phyloP scores from a whole-genome alignment of 345 rosid species.

The Durio zibethinus region DNA sequence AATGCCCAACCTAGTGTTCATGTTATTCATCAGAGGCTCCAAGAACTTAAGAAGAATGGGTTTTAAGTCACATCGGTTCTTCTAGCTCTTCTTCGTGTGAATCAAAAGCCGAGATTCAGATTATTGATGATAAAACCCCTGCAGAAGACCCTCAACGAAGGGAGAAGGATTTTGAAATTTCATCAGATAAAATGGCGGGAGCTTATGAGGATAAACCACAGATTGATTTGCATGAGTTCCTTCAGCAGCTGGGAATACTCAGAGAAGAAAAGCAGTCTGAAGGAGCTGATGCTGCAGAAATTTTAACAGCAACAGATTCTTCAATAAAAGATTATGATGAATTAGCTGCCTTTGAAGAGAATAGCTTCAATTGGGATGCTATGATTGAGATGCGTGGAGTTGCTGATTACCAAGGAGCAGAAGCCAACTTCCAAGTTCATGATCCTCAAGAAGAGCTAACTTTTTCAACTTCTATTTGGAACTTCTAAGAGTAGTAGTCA shows the following conservation, averaged over 20 bases:
- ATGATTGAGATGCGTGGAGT: slow-evolving; percentile 55
- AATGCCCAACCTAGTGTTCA: slow-evolving; percentile 88
- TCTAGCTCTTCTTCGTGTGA: slow-evolving; percentile 45
- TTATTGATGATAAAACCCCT: slow-evolving; percentile 16
- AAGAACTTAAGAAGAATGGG: slow-evolving; percentile 64
- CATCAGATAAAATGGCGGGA: slow-evolving; percentile 24
- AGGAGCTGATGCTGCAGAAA: slow-evolving; percentile 19
- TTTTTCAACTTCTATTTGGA: slow-evolving; percentile 64
- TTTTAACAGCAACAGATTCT: slow-evolving; percentile 29
- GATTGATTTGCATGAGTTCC: slow-evolving; percentile 88
- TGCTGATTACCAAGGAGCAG: slow-evolving; percentile 34
- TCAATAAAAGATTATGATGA: slow-evolving; percentile 37
- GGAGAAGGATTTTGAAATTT: slow-evolving; percentile 35
- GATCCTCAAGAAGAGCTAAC: slow-evolving; percentile 52
- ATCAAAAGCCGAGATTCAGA: slow-evolving; percentile 28
- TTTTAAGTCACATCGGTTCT: slow-evolving; percentile 32
- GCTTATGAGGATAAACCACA: slow-evolving; percentile 56
- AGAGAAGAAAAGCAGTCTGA: slow-evolving; percentile 39
- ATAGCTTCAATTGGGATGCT: slow-evolving; percentile 69
- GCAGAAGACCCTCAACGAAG: slow-evolving; percentile 15
- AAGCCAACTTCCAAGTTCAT: slow-evolving; percentile 38
- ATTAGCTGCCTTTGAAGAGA: slow-evolving; percentile 33
- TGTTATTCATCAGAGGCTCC: slow-evolving; percentile 81
- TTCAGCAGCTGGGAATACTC: slow-evolving; percentile 78
- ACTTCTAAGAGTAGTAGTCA: slow-evolving; percentile 36